Percentiles rank a stretch among this genome's conserved stretches.
Evolutionary conservation across 768 basidiomycete genomes (phyloP).

Genomic region (Auricularia heimuer): DNA sequence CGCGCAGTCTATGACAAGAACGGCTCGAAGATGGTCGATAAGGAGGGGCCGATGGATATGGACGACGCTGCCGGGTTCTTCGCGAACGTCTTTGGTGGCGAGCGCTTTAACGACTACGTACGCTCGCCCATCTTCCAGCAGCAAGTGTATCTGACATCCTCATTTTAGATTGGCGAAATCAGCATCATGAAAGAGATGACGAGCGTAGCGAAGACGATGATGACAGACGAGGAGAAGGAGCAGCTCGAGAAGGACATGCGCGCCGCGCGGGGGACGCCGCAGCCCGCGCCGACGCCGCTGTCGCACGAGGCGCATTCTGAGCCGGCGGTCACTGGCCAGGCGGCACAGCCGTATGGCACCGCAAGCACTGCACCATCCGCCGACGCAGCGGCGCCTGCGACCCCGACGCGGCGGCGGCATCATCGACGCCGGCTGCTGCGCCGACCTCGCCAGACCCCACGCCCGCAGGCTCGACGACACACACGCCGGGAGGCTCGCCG

Average conservation of each 20-base stretch:
- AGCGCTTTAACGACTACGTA: conserved; percentile 82
- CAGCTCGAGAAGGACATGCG: conserved; percentile 72
- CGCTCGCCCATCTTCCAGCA: background rate
- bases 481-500: conserved; percentile 13
- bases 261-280: conserved; percentile 22
- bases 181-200: conserved; percentile 92
- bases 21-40: conserved; percentile 82
- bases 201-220: conserved; percentile 72
- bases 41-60: conserved; percentile 64
- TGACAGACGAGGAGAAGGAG: conserved; percentile 86
- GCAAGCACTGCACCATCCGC: too few species aligned
- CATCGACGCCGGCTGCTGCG: conserved; percentile 1
- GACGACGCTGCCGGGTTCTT: conserved; percentile 94
- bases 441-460: conserved; percentile 9
- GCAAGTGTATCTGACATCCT: conserved; percentile 20
- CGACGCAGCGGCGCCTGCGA: conserved; percentile 8
- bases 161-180: conserved; percentile 84
- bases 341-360: too few species aligned
- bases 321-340: background rate
- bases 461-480: conserved; percentile 11
- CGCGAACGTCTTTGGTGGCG: conserved; percentile 91
- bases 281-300: conserved; percentile 14
- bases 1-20: conserved; percentile 91
- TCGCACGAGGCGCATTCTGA: conserved; percentile 2
- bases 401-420: conserved; percentile 11